Conservation (phyloP, 2,329 filamentous ascomycete genomes). For the Pestalotiopsis sp. region DNA sequence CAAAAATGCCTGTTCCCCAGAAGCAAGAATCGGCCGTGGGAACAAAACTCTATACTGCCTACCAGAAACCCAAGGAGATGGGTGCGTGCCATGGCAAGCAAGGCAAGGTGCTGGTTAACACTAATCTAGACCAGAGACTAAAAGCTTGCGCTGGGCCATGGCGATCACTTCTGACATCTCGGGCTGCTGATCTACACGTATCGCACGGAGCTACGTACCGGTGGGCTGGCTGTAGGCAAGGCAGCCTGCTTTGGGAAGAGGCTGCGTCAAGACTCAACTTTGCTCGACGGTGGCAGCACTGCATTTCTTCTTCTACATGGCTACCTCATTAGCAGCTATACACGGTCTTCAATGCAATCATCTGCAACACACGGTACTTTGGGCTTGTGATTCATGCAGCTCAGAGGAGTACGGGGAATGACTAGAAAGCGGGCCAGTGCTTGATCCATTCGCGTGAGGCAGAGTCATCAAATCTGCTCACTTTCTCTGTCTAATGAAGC, state of each 20-base stretch:
- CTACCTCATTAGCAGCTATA: neutral
- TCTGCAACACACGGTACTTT: neutral
- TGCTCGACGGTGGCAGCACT: neutral
- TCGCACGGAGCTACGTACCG: neutral
- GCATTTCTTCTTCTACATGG: neutral
- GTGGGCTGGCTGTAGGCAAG: neutral
- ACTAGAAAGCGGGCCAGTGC: slow-evolving; percentile 7
- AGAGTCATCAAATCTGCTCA: slow-evolving; percentile 1
- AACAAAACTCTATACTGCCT: neutral
- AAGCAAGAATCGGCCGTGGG: neutral
- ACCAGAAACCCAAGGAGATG: neutral
- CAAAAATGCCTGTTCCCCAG: neutral
- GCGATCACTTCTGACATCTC: neutral
- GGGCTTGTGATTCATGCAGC: slow-evolving; percentile 11
- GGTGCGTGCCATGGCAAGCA: neutral
- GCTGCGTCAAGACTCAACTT: neutral
- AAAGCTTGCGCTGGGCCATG: neutral
- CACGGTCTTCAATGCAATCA: neutral
- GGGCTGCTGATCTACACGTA: neutral
- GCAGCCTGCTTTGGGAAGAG: neutral
- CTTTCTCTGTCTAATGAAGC: neutral
- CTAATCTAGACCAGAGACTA: neutral
- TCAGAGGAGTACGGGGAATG: neutral
- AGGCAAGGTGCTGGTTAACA: neutral
- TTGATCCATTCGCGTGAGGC: slow-evolving; percentile 3